Percentiles rank a stretch among this genome's conserved stretches.
phyloP scores from a whole-genome alignment of 495 filamentous ascomycete genomes.

The Penicillium verhagenii region DNA sequence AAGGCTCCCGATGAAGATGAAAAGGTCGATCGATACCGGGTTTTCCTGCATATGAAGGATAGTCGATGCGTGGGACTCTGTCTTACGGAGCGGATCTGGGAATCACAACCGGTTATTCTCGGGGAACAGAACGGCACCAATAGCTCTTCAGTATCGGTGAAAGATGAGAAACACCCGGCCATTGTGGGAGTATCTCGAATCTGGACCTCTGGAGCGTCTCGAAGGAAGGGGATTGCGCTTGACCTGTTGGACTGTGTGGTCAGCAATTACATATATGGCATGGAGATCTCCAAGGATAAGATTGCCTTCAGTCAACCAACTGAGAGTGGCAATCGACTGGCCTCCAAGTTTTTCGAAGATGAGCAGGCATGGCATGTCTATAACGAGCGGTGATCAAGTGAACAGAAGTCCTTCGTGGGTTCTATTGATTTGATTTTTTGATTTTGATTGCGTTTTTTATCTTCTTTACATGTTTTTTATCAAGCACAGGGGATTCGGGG shows the following conservation, averaged over 20 bases:
- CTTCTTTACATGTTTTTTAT: background rate
- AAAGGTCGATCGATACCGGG: constrained; percentile 58
- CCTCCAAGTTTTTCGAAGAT: constrained; percentile 60
- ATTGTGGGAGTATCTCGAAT: constrained; percentile 70
- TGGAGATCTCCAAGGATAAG: constrained; percentile 59
- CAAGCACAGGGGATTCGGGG: background rate
- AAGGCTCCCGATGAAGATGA: constrained; percentile 32
- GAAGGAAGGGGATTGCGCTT: constrained; percentile 60
- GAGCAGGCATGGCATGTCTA: constrained; percentile 54
- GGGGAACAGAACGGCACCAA: constrained; percentile 23
- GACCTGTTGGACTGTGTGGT: constrained; percentile 62
- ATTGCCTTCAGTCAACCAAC: constrained; percentile 78
- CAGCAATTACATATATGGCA: constrained; percentile 63
- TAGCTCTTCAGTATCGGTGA: constrained; percentile 48
- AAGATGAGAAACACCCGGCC: constrained; percentile 45
- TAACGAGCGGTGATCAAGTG: constrained; percentile 37
- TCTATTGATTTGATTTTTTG: background rate
- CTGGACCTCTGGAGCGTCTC: constrained; percentile 63
- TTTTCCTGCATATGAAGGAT: constrained; percentile 62
- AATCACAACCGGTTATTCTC: constrained; percentile 49
- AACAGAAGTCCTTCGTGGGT: constrained; percentile 4
- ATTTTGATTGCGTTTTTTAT: constrained; percentile 9
- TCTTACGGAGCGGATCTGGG: constrained; percentile 63
- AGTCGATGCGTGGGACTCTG: constrained; percentile 66
- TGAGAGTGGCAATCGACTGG: constrained; percentile 62